Percentiles rank a stretch among this genome's conserved stretches.
Evolutionary conservation across 345 rosid species (phyloP).

Genomic region (Rubroshorea leprosula): DNA sequence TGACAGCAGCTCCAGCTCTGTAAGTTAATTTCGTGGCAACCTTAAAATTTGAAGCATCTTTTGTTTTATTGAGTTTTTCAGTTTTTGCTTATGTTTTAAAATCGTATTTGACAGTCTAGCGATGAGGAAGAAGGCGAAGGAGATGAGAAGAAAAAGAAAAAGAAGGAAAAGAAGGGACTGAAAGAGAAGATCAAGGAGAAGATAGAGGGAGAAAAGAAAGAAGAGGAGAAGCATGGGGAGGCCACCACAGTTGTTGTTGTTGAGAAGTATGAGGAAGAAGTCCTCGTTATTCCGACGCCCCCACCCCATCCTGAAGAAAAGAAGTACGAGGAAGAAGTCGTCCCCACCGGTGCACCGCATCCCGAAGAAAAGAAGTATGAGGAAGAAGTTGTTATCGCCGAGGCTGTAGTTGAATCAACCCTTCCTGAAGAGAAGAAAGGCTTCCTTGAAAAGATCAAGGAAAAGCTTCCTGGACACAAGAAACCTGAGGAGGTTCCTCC

Average conservation of each 20-base stretch:
- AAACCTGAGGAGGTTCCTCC: conserved; percentile 19
- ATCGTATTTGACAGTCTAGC: conserved; percentile 47
- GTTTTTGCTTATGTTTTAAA: background rate
- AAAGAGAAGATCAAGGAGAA: conserved; percentile 34
- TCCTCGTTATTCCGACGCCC: background rate
- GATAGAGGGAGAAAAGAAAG: background rate
- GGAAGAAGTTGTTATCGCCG: conserved; percentile 27
- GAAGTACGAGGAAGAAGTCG: conserved; percentile 15
- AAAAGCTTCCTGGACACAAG: conserved; percentile 53
- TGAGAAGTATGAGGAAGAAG: background rate
- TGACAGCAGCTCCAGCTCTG: conserved; percentile 79
- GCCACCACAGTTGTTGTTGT: background rate
- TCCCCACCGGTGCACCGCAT: background rate
- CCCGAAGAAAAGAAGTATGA: conserved; percentile 43
- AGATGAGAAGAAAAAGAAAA: conserved; percentile 48
- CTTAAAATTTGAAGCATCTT: background rate
- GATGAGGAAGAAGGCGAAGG: conserved; percentile 75
- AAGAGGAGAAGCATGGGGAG: too few relatives aligned
- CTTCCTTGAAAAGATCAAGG: conserved; percentile 52
- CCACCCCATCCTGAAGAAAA: conserved; percentile 30
- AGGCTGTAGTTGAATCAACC: conserved; percentile 9
- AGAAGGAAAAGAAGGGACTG: conserved; percentile 38
- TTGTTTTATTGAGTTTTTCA: background rate
- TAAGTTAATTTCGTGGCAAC: conserved; percentile 35
- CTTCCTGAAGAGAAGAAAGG: conserved; percentile 54